Base-by-base conservation (phyloP, 768 basidiomycete genomes). In the Tephrocybe sp. region DNA sequence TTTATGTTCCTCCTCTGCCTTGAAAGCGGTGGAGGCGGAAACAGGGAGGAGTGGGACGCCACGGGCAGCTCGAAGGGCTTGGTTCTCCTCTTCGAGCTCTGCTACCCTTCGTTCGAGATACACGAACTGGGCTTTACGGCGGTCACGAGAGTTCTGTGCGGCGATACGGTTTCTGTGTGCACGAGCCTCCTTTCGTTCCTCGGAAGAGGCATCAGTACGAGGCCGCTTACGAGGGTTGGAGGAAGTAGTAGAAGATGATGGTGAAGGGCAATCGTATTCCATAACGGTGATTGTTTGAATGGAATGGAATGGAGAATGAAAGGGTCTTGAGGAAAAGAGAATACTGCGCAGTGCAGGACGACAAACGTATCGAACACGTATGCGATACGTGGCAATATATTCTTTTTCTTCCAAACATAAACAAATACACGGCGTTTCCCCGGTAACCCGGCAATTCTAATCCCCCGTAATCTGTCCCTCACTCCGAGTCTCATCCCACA, bases 131-230 rank as follows among this genome's bases (percentile, higher is more conserved):
- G 85, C 86, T 68, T 96, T 96, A 50, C 92, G 81, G 59, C 89
- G 80, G 72, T 96, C 93, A 39, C 93, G 85, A 10, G 89, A 91
- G 72, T 93, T 89, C 75, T 96, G 93, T 5, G 92, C 92, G 1
- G 93, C 93, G 66, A 95, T 91, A 45, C 92, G 82, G 70, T 96
- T 96, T 50, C 93, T 84, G 70, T 93, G 90, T 13, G 89, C 92
- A 57, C 93, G 79, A 42, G 89, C 90, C 65, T 92, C 91, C 60
- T 83, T 89, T 68, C 89, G 87, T 62, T 92, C 89, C 55, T 92
- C 90, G 0, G 85, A 72, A 5, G 81, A 73, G 20, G 76, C 41
- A 9, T 79, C 78, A 7, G 84, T 76, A 60, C 90, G 85, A 31
- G 81, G 66, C 23, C 90, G 88, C 65, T 92, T 92, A 59, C 89